Percentiles rank a stretch among this genome's conserved stretches.
phyloP scores from a whole-genome alignment of 176 grass and related monocot species.

The Hordeum marinum region DNA sequence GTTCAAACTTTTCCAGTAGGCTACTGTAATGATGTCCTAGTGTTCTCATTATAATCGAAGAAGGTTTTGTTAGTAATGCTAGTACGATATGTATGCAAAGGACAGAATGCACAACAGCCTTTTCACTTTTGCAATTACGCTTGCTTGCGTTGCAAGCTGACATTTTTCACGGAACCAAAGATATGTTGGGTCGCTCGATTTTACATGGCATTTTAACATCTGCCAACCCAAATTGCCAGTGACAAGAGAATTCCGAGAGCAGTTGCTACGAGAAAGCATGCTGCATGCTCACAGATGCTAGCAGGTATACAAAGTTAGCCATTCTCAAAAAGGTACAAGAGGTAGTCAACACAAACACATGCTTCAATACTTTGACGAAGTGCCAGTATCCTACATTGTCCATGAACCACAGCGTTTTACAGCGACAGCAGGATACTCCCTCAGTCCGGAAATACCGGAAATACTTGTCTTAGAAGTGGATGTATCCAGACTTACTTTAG shows the following conservation, averaged over 20 bases:
- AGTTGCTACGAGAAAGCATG: neutral
- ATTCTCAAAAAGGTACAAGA: too few species aligned
- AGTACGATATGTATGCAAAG: neutral
- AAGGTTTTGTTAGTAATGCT: constrained; percentile 8
- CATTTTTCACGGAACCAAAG: neutral
- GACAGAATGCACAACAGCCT: neutral
- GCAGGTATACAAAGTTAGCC: neutral
- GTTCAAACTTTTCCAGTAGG: constrained; percentile 32
- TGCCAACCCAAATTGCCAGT: neutral
- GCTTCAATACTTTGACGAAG: neutral
- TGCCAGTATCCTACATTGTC: neutral
- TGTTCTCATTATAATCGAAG: neutral
- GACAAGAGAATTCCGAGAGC: neutral
- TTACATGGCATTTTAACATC: neutral
- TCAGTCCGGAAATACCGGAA: too few species aligned
- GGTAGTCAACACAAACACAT: neutral
- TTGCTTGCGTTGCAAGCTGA: neutral
- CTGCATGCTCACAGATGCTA: neutral
- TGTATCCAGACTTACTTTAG: too few species aligned
- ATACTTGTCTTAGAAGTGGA: too few species aligned
- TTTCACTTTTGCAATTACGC: neutral
- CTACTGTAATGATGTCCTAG: constrained; percentile 15
- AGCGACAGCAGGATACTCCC: neutral
- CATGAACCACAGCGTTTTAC: neutral
- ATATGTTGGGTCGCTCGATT: neutral